Evolutionary conservation across 176 grass and related monocot species (phyloP).

Genomic region (Metroxylon sagu): DNA sequence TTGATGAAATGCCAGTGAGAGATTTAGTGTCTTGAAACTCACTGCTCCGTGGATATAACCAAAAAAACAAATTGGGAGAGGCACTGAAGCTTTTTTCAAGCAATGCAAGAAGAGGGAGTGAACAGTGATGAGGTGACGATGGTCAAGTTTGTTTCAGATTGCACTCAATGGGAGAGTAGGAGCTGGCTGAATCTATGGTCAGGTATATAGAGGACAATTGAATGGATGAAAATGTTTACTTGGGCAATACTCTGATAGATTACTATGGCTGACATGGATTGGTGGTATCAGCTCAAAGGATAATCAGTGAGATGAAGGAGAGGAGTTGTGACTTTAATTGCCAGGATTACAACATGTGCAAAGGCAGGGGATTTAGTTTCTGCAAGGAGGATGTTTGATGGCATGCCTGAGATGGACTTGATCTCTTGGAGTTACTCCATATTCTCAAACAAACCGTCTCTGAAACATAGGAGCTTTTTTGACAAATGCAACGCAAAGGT

Average conservation of each 20-base stretch:
- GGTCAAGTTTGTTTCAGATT: constrained; percentile 47
- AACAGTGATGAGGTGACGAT: constrained; percentile 42
- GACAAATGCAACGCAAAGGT: constrained; percentile 41
- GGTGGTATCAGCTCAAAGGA: constrained; percentile 30
- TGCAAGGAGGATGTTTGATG: constrained; percentile 36
- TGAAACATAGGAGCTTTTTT: constrained; percentile 30
- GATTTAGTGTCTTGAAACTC: constrained; percentile 54
- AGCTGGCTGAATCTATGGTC: constrained; percentile 31
- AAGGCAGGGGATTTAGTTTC: constrained; percentile 33
- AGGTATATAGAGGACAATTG: constrained; percentile 31
- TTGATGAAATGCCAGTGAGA: constrained; percentile 36
- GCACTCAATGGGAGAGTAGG: constrained; percentile 39
- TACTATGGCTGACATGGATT: constrained; percentile 27
- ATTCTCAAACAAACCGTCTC: constrained; percentile 33
- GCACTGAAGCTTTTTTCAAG: constrained; percentile 23
- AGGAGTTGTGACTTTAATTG: constrained; percentile 32
- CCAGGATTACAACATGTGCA: constrained; percentile 37
- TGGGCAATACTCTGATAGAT: constrained; percentile 48
- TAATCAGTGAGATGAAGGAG: constrained; percentile 35
- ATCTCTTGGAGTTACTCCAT: constrained; percentile 50
- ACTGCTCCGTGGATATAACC: constrained; percentile 35
- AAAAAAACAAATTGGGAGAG: constrained; percentile 16
- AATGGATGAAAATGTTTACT: constrained; percentile 46
- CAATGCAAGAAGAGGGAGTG: constrained; percentile 28
- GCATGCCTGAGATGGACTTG: constrained; percentile 36